Evolutionary conservation across 805 yeast genomes (phyloP).

Genomic region (Kodamaea jinghongensis): DNA sequence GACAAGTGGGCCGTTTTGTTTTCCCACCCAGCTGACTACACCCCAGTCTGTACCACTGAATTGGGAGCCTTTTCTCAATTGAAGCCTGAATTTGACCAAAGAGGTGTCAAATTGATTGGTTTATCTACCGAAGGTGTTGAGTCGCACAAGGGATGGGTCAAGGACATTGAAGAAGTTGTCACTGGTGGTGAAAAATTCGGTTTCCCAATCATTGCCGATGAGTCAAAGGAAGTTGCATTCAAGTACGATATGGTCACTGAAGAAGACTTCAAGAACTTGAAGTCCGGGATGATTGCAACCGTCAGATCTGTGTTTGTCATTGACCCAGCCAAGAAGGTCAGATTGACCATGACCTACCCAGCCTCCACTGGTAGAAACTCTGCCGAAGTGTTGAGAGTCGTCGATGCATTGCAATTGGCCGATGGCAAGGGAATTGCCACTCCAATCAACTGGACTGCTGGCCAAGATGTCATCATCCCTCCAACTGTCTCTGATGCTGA

Average conservation of each 20-base stretch:
- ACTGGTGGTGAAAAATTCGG: conserved; percentile 49
- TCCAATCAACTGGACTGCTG: conserved; percentile 71
- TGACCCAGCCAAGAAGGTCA: conserved; percentile 62
- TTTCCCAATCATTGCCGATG: conserved; percentile 72
- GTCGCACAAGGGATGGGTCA: conserved; percentile 66
- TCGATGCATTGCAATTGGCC: conserved; percentile 66
- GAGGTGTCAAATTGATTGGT: conserved; percentile 67
- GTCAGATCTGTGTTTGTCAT: conserved; percentile 71
- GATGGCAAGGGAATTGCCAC: conserved; percentile 63
- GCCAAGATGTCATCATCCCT: conserved; percentile 71
- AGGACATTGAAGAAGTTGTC: conserved; percentile 66
- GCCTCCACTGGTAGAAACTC: conserved; percentile 76
- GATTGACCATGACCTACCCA: conserved; percentile 66
- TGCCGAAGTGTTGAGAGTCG: conserved; percentile 66
- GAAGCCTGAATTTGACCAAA: conserved; percentile 64
- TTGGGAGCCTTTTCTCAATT: conserved; percentile 72
- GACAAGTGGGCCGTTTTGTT: conserved; percentile 64
- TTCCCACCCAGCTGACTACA: conserved; percentile 76
- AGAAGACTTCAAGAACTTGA: conserved; percentile 65
- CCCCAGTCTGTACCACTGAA: conserved; percentile 79
- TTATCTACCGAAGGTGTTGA: conserved; percentile 62
- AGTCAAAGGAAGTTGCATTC: conserved; percentile 56
- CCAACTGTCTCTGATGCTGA: conserved; percentile 60
- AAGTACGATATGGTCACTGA: conserved; percentile 69
- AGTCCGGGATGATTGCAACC: conserved; percentile 63